Evolutionary conservation across 768 basidiomycete species (phyloP).

Genomic region (Hortiboletus campestris): DNA sequence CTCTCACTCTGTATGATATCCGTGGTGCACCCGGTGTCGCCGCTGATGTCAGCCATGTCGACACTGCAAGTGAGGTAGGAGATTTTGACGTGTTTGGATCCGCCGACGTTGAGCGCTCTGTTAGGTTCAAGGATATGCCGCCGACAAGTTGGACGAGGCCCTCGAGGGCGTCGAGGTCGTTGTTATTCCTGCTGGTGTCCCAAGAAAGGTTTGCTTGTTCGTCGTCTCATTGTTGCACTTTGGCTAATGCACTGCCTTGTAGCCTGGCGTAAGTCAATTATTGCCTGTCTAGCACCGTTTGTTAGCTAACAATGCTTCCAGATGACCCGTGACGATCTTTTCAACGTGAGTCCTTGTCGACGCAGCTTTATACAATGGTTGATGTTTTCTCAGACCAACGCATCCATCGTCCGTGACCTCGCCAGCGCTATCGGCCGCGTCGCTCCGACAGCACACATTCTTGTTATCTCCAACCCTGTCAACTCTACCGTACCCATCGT

Average conservation of each 20-base stretch:
- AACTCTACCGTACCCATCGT: slow-evolving; percentile 98
- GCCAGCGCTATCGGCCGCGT: slow-evolving; percentile 84
- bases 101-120: slow-evolving; percentile 8
- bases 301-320: slow-evolving; percentile 36
- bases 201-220: slow-evolving; percentile 73
- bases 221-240: background rate
- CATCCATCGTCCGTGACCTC: slow-evolving; percentile 95
- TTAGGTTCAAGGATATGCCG: slow-evolving; percentile 76
- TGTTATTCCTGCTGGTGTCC: slow-evolving; percentile 98
- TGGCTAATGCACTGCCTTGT: slow-evolving; percentile 31
- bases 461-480: slow-evolving; percentile 99
- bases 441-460: slow-evolving; percentile 86
- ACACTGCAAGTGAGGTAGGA: slow-evolving; percentile 80
- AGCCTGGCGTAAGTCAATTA: slow-evolving; percentile 75
- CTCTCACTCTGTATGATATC: slow-evolving; percentile 59
- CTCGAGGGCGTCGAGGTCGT: slow-evolving; percentile 89
- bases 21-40: slow-evolving; percentile 69
- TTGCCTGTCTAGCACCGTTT: background rate
- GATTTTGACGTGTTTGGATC: background rate
- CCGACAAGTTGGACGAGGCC: slow-evolving; percentile 86
- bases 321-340: slow-evolving; percentile 97
- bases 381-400: slow-evolving; percentile 69
- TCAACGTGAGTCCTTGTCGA: slow-evolving; percentile 65
- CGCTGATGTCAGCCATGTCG: slow-evolving; percentile 94
- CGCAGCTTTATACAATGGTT: background rate